Evolutionary conservation across 2,329 filamentous ascomycete genomes (phyloP).

Genomic region (Ramularia collo-cygni): DNA sequence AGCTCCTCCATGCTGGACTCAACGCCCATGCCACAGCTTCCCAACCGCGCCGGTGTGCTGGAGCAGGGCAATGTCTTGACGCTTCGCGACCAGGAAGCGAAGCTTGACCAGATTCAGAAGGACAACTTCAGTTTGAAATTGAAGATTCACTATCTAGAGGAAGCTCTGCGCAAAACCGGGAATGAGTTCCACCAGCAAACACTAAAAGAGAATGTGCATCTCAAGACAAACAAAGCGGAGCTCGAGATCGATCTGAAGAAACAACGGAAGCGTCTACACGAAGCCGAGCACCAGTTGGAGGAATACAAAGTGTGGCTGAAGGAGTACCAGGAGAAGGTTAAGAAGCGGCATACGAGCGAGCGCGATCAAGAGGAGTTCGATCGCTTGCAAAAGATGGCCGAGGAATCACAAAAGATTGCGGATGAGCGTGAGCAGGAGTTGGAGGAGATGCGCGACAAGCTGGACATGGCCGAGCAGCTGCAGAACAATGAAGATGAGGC

Average conservation of each 20-base stretch:
- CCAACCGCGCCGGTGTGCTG: conserved; percentile 55
- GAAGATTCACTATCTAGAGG: conserved; percentile 94
- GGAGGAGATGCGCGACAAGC: conserved; percentile 34
- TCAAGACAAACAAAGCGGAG: conserved; percentile 87
- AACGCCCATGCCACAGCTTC: conserved; percentile 69
- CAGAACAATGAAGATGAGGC: conserved; percentile 26
- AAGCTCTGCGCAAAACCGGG: conserved; percentile 77
- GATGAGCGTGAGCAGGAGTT: conserved; percentile 39
- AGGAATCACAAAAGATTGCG: conserved; percentile 35
- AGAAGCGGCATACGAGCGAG: conserved; percentile 64
- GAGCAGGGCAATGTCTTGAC: conserved; percentile 87
- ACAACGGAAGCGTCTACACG: conserved; percentile 75
- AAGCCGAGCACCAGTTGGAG: conserved; percentile 81
- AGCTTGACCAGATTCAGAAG: conserved; percentile 92
- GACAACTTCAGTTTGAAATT: conserved; percentile 96
- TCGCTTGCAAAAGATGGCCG: conserved; percentile 38
- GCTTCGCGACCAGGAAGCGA: conserved; percentile 85
- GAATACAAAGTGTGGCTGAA: conserved; percentile 72
- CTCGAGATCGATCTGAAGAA: conserved; percentile 81
- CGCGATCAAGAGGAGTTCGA: conserved; percentile 58
- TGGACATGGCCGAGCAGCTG: conserved; percentile 33
- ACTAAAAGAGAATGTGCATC: conserved; percentile 87
- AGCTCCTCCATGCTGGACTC: conserved; percentile 70
- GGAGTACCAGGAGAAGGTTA: conserved; percentile 75
- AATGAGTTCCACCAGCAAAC: conserved; percentile 85